Evolutionary conservation across 805 yeast genomes (phyloP).

Genomic region (baker's yeast (Saccharomyces cerevisiae)): DNA sequence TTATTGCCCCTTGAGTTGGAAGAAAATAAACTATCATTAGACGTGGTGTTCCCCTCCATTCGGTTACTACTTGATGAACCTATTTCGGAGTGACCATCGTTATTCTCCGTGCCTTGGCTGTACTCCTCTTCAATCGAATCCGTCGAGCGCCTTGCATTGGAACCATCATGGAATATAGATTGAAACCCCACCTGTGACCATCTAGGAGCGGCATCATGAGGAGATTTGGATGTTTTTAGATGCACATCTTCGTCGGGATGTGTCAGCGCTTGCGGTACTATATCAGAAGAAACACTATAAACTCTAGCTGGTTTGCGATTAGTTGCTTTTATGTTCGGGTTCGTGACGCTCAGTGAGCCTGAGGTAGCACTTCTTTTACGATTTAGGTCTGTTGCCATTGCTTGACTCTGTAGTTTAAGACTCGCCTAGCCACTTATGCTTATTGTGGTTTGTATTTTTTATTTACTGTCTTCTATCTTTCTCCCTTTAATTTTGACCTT

Average conservation of each 20-base stretch:
- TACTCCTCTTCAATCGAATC: conserved; percentile 13
- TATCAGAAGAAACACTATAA: conserved; percentile 26
- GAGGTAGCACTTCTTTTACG: conserved; percentile 6
- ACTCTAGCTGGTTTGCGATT: conserved; percentile 6
- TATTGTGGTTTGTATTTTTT: neutral
- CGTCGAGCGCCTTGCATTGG: conserved; percentile 18
- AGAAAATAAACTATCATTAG: neutral
- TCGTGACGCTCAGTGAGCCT: neutral
- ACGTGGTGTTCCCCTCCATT: neutral
- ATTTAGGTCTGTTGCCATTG: neutral
- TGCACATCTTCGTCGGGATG: conserved; percentile 16
- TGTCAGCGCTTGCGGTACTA: conserved; percentile 25
- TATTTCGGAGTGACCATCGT: neutral
- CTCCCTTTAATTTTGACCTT: neutral
- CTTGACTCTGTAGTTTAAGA: neutral
- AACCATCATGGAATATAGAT: conserved; percentile 17
- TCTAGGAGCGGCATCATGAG: conserved; percentile 5
- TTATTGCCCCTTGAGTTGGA: neutral
- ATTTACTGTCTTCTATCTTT: neutral
- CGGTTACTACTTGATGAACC: neutral
- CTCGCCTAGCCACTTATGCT: neutral
- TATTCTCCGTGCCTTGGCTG: neutral
- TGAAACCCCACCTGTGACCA: conserved; percentile 17
- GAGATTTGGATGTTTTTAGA: conserved; percentile 8
- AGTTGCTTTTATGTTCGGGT: neutral